Evolutionary conservation across 345 rosid genomes (phyloP).

Genomic region (Eucalyptus brandiana): DNA sequence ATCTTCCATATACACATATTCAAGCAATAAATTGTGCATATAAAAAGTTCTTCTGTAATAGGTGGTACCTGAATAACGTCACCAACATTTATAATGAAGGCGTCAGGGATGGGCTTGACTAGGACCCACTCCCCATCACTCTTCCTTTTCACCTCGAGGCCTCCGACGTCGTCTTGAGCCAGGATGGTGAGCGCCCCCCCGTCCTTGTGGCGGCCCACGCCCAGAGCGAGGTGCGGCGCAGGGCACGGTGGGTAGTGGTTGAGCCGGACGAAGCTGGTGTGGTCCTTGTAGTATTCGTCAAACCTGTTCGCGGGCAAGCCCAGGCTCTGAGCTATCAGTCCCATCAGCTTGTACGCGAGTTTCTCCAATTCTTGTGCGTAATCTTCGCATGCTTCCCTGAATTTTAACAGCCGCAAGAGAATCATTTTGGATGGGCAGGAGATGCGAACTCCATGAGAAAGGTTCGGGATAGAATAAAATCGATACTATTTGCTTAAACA

Average conservation of each 20-base stretch:
- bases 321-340: conserved; percentile 42
- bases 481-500: background rate
- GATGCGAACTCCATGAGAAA: background rate
- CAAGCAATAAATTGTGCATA: background rate
- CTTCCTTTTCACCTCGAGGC: conserved; percentile 17
- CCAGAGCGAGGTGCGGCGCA: conserved; percentile 8
- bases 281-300: conserved; percentile 29
- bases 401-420: background rate
- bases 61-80: background rate
- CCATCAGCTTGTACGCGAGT: conserved; percentile 31
- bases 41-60: too few species aligned
- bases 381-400: conserved; percentile 33
- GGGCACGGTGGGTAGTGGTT: conserved; percentile 23
- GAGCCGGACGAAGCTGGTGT: conserved; percentile 21
- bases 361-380: conserved; percentile 37
- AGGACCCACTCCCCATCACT: conserved; percentile 21
- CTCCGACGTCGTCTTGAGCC: conserved; percentile 19
- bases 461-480: background rate
- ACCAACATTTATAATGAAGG: background rate
- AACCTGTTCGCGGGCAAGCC: conserved; percentile 30
- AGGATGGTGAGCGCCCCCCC: conserved; percentile 6
- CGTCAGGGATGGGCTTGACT: conserved; percentile 9
- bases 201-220: conserved; percentile 22
- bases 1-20: too few species aligned
- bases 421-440: background rate